Conservation (phyloP, 371 early-diverging fungal species). For the Actinomortierella wolfii region DNA sequence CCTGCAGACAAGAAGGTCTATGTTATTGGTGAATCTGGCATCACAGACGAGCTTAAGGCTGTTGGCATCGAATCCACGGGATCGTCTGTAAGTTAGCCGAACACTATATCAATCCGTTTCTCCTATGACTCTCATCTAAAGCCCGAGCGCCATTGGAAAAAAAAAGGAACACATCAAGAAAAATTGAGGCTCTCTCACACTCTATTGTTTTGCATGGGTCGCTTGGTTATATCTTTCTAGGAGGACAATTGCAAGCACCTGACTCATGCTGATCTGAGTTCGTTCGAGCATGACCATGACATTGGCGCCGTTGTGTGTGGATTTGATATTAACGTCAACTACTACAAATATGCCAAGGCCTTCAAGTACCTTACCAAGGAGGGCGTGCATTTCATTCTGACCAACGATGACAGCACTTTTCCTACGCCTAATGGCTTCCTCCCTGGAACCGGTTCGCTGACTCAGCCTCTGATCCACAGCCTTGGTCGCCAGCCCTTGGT, state of each 20-base stretch:
- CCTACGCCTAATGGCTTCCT: conserved; percentile 69
- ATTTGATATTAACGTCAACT: conserved; percentile 87
- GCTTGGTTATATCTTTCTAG: too few relatives aligned
- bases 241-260: conserved; percentile 56
- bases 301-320: conserved; percentile 92
- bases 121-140: background rate
- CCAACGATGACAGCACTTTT: conserved; percentile 91
- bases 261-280: conserved; percentile 50
- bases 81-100: conserved; percentile 59
- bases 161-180: background rate
- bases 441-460: conserved; percentile 84
- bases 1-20: conserved; percentile 87
- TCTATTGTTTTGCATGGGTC: too few relatives aligned
- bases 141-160: background rate
- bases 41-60: conserved; percentile 81
- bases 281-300: conserved; percentile 56
- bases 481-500: conserved; percentile 78
- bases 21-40: conserved; percentile 90
- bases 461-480: conserved; percentile 74
- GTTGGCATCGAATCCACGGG: conserved; percentile 72
- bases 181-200: background rate
- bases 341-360: conserved; percentile 90
- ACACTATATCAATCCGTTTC: background rate
- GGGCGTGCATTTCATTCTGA: conserved; percentile 86
- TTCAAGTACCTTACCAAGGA: conserved; percentile 81